These are phyloP conservation scores for Penicillium olsonii DNA, from an alignment of 2,329 filamentous ascomycete species.

Conservation along the genomic window DNA sequence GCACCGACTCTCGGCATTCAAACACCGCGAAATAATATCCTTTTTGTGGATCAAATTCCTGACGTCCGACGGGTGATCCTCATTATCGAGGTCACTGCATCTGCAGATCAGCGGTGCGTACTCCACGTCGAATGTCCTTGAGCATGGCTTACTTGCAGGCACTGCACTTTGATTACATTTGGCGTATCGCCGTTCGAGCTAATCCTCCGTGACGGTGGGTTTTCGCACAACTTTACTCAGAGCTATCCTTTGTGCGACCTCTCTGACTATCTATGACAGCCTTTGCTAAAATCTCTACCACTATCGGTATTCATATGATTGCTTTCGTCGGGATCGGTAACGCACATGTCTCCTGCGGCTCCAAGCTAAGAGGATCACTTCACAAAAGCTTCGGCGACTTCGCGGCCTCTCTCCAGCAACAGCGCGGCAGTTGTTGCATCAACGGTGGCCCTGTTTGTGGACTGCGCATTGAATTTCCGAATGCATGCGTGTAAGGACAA, in stretches of 20 bases:
- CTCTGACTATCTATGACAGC: background rate
- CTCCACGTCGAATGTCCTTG: background rate
- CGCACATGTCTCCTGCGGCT: too few species aligned
- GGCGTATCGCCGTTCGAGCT: background rate
- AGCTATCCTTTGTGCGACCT: background rate
- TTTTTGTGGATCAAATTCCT: background rate
- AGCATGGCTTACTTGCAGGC: background rate
- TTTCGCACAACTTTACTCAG: background rate
- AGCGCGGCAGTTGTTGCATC: conserved; percentile 20
- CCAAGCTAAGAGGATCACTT: too few species aligned
- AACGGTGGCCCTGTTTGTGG: conserved; percentile 24
- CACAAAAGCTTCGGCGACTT: conserved; percentile 3
- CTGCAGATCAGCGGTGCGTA: background rate
- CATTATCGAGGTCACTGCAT: too few species aligned
- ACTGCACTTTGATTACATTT: background rate
- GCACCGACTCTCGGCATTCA: background rate
- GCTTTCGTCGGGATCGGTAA: background rate
- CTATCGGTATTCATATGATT: background rate
- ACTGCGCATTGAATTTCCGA: conserved; percentile 27
- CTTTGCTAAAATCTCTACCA: background rate
- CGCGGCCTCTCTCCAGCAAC: conserved; percentile 11
- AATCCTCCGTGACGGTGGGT: background rate
- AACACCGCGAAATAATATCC: too few species aligned
- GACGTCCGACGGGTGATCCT: background rate
- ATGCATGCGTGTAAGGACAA: conserved; percentile 19